These are phyloP conservation scores for Sugiyamaella castrensis DNA, from an alignment of 1,139 yeast genomes.

Conservation along the genomic window DNA sequence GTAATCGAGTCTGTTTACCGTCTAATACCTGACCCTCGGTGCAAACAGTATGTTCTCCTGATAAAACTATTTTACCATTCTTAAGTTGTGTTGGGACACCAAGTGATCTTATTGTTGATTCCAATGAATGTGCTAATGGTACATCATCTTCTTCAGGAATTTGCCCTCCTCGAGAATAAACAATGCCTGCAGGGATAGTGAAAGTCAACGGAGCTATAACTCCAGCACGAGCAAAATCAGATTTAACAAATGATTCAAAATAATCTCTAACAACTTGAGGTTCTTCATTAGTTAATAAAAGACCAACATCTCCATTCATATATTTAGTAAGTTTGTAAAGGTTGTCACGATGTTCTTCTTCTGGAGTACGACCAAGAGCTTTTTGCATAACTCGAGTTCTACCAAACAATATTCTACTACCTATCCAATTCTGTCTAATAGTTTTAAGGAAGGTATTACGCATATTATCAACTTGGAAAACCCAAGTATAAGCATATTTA, in stretches of 20 bases:
- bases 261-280: conserved; percentile 83
- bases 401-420: conserved; percentile 84
- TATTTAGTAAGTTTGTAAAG: conserved; percentile 61
- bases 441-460: conserved; percentile 95
- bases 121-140: conserved; percentile 94
- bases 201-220: conserved; percentile 78
- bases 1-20: conserved; percentile 85
- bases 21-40: conserved; percentile 75
- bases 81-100: conserved; percentile 91
- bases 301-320: conserved; percentile 74
- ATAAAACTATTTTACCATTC: conserved; percentile 78
- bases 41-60: conserved; percentile 78
- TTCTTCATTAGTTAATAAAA: conserved; percentile 81
- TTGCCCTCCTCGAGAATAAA: conserved; percentile 95
- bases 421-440: conserved; percentile 87
- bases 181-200: conserved; percentile 81
- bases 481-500: conserved; percentile 74
- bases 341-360: conserved; percentile 87
- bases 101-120: conserved; percentile 82
- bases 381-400: conserved; percentile 90
- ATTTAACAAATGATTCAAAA: conserved; percentile 70
- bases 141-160: conserved; percentile 87
- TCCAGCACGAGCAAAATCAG: conserved; percentile 89
- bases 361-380: conserved; percentile 82
- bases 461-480: conserved; percentile 82